Conservation (phyloP, 2,329 filamentous ascomycete species). For the Neopestalotiopsis rosae region DNA sequence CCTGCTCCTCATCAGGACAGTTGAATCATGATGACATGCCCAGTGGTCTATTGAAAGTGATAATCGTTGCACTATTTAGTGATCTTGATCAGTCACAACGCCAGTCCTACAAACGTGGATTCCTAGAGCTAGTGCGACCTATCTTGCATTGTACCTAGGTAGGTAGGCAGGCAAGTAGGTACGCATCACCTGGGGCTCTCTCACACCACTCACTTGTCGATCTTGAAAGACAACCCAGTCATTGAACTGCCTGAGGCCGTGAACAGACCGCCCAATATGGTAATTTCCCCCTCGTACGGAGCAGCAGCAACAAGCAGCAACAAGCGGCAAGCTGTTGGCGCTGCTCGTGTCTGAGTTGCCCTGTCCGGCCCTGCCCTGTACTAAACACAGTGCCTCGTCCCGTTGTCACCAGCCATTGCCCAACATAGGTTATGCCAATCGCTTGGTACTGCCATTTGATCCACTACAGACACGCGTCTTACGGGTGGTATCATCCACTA, state of each 20-base stretch:
- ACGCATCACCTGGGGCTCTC: background rate
- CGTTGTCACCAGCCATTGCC: background rate
- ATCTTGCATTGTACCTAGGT: too few species aligned
- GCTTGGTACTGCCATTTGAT: background rate
- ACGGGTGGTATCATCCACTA: slow-evolving; percentile 15
- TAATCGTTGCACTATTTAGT: background rate
- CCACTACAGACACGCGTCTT: slow-evolving; percentile 19
- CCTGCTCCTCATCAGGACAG: background rate
- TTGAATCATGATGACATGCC: background rate
- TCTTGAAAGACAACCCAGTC: background rate
- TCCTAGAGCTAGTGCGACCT: background rate
- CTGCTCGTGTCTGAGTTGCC: background rate
- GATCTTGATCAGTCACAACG: background rate
- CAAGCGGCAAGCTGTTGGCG: background rate
- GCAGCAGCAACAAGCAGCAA: background rate
- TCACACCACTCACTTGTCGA: background rate
- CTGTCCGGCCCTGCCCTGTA: background rate
- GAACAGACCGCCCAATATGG: background rate
- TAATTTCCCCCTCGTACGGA: background rate
- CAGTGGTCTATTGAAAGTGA: background rate
- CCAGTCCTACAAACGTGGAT: background rate
- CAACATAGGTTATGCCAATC: background rate
- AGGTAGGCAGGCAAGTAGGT: too few species aligned
- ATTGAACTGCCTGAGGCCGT: slow-evolving; percentile 6
- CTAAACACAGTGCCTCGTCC: background rate